A percentile compares a stretch with the other conserved stretches of the same genome.
Evolutionary conservation across 2,329 filamentous ascomycete species (phyloP).

Genomic region (Alternaria incomplexa): DNA sequence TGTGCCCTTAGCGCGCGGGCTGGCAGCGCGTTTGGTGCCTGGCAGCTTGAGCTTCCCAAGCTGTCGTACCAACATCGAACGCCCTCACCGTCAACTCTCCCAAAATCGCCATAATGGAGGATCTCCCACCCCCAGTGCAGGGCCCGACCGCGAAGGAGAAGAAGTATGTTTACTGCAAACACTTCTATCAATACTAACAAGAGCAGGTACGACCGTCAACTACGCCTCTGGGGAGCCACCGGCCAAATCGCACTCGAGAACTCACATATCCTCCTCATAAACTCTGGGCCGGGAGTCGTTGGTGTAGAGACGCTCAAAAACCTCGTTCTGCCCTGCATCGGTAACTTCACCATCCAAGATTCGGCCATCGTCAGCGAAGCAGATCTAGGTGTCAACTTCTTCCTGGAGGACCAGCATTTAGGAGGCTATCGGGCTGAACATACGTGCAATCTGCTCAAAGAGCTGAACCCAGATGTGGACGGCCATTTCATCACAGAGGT

Average conservation of each 20-base stretch:
- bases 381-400: slow-evolving; percentile 96
- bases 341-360: slow-evolving; percentile 89
- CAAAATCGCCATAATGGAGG: slow-evolving; percentile 33
- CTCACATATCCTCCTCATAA: slow-evolving; percentile 88
- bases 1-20: slow-evolving; percentile 13
- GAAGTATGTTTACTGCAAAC: slow-evolving; percentile 43
- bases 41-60: slow-evolving; percentile 5
- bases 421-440: slow-evolving; percentile 80
- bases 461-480: slow-evolving; percentile 91
- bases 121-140: slow-evolving; percentile 49
- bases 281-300: slow-evolving; percentile 83
- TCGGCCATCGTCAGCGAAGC: slow-evolving; percentile 75
- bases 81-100: background rate
- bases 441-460: slow-evolving; percentile 76
- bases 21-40: slow-evolving; percentile 10
- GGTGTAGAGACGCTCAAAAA: slow-evolving; percentile 95
- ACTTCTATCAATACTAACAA: slow-evolving; percentile 47
- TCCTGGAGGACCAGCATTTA: slow-evolving; percentile 79
- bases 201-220: slow-evolving; percentile 83
- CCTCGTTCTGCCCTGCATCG: slow-evolving; percentile 90
- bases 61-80: slow-evolving; percentile 4
- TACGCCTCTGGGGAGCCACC: slow-evolving; percentile 91
- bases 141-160: slow-evolving; percentile 58
- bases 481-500: slow-evolving; percentile 72
- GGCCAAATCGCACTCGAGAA: slow-evolving; percentile 91